Evolutionary conservation across 441 rosid species (phyloP).

Genomic region (Macaranga tanarius): DNA sequence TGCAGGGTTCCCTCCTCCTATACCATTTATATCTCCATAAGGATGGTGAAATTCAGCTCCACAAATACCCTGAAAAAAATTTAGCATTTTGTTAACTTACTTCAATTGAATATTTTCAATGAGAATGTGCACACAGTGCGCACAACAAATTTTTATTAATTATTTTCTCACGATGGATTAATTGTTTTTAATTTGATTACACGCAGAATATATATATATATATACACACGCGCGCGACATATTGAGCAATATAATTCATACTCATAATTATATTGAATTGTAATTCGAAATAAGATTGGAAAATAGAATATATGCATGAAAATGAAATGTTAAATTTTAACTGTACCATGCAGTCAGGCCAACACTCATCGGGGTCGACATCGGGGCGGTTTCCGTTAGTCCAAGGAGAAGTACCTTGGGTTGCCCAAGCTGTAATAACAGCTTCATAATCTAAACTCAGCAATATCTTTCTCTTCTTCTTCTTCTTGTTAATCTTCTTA

Average conservation of each 20-base stretch:
- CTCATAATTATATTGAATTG: too few species aligned
- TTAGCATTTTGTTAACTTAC: too few species aligned
- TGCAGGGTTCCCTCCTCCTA: conserved; percentile 16
- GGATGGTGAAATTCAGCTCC: conserved; percentile 33
- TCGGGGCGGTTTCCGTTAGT: conserved; percentile 65
- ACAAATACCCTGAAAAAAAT: conserved; percentile 27
- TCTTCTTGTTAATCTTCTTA: conserved; percentile 17
- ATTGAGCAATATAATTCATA: too few species aligned
- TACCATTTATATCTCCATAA: conserved; percentile 19
- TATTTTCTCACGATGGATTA: too few species aligned
- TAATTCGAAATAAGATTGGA: not conserved
- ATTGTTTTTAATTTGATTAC: too few species aligned
- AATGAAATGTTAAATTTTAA: not conserved
- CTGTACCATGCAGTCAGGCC: conserved; percentile 57
- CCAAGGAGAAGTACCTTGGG: conserved; percentile 69
- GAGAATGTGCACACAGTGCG: too few species aligned
- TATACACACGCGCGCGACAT: too few species aligned
- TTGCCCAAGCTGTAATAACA: conserved; percentile 68
- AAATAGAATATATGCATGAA: not conserved
- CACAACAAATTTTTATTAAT: too few species aligned
- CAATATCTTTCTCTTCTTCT: conserved; percentile 39
- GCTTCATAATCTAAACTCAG: conserved; percentile 67
- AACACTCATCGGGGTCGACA: conserved; percentile 46
- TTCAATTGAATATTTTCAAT: not conserved
- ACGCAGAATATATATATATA: too few species aligned